Conservation (phyloP, 306 rosid genomes). For the Cicer yamashitae region DNA sequence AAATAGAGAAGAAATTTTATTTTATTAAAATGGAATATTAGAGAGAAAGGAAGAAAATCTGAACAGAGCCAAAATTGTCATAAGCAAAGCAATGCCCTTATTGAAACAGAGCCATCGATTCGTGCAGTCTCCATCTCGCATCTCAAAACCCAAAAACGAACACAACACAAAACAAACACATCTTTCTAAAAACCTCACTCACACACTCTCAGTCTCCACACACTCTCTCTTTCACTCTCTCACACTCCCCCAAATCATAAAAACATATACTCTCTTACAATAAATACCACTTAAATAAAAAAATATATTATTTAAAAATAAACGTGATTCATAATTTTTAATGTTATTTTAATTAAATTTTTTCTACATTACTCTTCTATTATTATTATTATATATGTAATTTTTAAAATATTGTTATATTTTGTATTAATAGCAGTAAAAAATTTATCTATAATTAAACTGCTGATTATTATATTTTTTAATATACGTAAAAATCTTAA, state of each 20-base stretch:
- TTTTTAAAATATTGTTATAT: too few relatives aligned
- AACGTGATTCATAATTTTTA: not conserved
- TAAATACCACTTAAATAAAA: too few relatives aligned
- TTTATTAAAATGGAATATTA: not conserved
- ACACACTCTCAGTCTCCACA: conserved; percentile 55
- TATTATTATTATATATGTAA: too few relatives aligned
- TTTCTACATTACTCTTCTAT: too few relatives aligned
- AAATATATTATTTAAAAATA: too few relatives aligned
- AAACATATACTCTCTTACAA: not conserved
- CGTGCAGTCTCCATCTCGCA: conserved; percentile 73
- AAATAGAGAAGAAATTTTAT: too few relatives aligned
- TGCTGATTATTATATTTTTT: too few relatives aligned
- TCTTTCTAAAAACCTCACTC: conserved; percentile 41
- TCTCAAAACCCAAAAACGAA: conserved; percentile 35
- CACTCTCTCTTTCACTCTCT: conserved; percentile 37
- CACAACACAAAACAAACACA: conserved; percentile 27
- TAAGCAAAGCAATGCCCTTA: conserved; percentile 41
- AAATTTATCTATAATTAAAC: too few relatives aligned
- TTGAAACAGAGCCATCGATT: conserved; percentile 71
- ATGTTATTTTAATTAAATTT: too few relatives aligned
- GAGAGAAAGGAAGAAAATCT: not conserved
- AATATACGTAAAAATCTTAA: too few relatives aligned
- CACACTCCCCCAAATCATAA: conserved; percentile 41
- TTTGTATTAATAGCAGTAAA: conserved; percentile 15
- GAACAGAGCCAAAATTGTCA: conserved; percentile 41